A percentile compares a stretch with the other conserved stretches of the same genome.
Evolutionary conservation across 306 rosid species (phyloP).

Genomic region (Ammopiptanthus mongolicus): DNA sequence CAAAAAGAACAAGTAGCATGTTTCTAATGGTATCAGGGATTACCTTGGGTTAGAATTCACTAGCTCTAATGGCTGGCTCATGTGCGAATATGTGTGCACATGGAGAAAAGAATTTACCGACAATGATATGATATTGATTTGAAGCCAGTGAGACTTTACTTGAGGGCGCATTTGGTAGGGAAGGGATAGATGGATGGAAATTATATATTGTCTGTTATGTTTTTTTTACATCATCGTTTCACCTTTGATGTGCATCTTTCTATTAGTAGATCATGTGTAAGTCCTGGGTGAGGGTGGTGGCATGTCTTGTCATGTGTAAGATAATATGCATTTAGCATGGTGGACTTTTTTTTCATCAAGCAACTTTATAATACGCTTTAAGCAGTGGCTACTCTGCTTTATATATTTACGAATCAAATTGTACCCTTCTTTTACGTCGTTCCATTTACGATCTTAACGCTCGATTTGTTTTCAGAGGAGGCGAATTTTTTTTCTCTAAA

Average conservation of each 20-base stretch:
- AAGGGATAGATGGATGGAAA: neutral
- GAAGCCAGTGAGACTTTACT: neutral
- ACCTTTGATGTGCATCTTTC: neutral
- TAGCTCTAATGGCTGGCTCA: neutral
- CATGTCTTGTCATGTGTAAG: neutral
- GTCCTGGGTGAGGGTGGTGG: neutral
- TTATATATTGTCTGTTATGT: neutral
- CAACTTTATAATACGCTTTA: neutral
- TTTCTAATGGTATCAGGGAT: neutral
- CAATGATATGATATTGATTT: neutral
- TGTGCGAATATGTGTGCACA: neutral
- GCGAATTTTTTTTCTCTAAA: no score
- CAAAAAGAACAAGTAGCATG: slow-evolving; percentile 49
- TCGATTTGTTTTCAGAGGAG: no score
- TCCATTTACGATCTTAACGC: no score
- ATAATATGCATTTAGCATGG: neutral
- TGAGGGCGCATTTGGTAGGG: neutral
- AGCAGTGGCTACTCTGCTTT: neutral
- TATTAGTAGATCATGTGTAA: neutral
- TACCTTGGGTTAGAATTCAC: neutral
- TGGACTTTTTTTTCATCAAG: neutral
- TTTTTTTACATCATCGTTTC: neutral
- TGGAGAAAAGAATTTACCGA: neutral
- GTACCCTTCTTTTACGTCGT: no score
- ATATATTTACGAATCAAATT: no score